Conservation (phyloP, 2,329 filamentous ascomycete species). For the Neofusicoccum kwambonambiense region DNA sequence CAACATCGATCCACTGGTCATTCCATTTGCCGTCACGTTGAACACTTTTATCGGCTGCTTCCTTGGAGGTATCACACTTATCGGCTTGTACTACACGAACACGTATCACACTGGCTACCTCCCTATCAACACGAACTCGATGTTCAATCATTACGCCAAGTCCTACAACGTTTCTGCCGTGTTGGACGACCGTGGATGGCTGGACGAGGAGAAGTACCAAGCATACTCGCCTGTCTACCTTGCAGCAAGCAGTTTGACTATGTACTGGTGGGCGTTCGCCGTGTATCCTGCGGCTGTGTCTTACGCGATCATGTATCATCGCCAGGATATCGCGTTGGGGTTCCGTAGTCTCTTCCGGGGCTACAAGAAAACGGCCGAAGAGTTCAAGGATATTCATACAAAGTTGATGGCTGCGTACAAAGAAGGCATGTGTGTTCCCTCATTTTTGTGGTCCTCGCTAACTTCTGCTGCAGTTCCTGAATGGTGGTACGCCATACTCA, state of each 20-base stretch:
- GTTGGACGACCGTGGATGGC: conserved; percentile 25
- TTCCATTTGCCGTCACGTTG: conserved; percentile 32
- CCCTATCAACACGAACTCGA: conserved; percentile 34
- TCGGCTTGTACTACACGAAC: conserved; percentile 29
- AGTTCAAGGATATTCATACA: conserved; percentile 32
- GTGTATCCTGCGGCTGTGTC: conserved; percentile 38
- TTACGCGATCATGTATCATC: conserved; percentile 36
- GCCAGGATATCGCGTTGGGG: conserved; percentile 25
- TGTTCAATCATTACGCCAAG: conserved; percentile 36
- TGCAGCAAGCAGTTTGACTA: conserved; percentile 37
- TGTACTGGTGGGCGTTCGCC: conserved; percentile 39
- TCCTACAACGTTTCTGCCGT: conserved; percentile 36
- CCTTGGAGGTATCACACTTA: conserved; percentile 26
- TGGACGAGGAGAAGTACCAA: conserved; percentile 35
- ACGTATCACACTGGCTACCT: conserved; percentile 34
- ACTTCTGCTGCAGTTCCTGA: conserved; percentile 25
- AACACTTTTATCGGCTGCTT: conserved; percentile 35
- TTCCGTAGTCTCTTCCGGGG: conserved; percentile 29
- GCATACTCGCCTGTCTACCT: conserved; percentile 39
- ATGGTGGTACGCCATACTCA: conserved; percentile 51
- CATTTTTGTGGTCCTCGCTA: background rate
- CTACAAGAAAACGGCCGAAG: background rate
- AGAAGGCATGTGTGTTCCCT: conserved; percentile 6
- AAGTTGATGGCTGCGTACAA: conserved; percentile 33
- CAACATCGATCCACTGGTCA: conserved; percentile 32